A percentile compares a stretch with the other conserved stretches of the same genome.
phyloP scores from a whole-genome alignment of 768 basidiomycete genomes.

The Lactifluus subvellereus region DNA sequence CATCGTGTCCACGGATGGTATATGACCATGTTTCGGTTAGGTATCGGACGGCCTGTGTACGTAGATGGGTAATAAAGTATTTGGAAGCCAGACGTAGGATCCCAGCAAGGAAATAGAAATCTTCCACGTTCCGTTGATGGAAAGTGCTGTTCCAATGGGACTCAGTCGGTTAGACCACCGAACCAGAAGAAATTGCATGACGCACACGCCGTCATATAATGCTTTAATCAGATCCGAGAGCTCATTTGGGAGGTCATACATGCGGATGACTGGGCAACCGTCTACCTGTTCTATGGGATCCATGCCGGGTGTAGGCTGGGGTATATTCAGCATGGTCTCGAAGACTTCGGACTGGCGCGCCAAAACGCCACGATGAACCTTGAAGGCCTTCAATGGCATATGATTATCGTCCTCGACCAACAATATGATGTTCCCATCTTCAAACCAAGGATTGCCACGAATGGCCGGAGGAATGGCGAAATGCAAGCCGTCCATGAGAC shows the following conservation, averaged over 20 bases:
- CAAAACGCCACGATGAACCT: conserved; percentile 42
- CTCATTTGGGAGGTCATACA: conserved; percentile 48
- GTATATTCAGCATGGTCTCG: conserved; percentile 48
- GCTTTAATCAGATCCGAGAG: conserved; percentile 47
- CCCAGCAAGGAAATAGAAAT: conserved; percentile 52
- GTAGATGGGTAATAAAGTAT: conserved; percentile 49
- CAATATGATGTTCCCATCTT: conserved; percentile 55
- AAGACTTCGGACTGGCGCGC: conserved; percentile 54
- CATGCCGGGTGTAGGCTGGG: conserved; percentile 31
- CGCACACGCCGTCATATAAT: conserved; percentile 53
- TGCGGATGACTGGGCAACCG: conserved; percentile 45
- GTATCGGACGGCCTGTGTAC: conserved; percentile 45
- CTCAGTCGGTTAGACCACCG: neutral
- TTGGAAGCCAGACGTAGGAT: conserved; percentile 55
- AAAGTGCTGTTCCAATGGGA: conserved; percentile 33
- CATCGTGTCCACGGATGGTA: conserved; percentile 51
- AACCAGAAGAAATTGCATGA: conserved; percentile 23
- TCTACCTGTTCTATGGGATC: conserved; percentile 36
- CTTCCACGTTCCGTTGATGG: conserved; percentile 37
- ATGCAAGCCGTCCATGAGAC: conserved; percentile 4
- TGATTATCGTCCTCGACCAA: conserved; percentile 33
- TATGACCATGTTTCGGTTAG: conserved; percentile 48
- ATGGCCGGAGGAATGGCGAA: conserved; percentile 13
- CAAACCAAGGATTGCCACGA: conserved; percentile 49
- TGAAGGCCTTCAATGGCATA: conserved; percentile 39